Evolutionary conservation across 306 rosid species (phyloP).

Genomic region (Psophocarpus tetragonolobus): DNA sequence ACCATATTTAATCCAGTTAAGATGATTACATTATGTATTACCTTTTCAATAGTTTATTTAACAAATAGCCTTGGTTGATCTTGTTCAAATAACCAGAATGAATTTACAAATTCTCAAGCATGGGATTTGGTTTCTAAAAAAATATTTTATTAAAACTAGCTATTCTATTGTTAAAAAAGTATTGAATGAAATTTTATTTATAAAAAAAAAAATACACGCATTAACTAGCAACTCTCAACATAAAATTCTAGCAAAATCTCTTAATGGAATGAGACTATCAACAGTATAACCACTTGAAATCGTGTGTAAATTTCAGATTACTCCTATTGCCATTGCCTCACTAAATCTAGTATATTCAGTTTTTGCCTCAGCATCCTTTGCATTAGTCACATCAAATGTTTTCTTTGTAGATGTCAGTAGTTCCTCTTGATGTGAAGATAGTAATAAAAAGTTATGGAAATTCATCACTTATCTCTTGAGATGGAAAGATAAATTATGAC

Average conservation of each 20-base stretch:
- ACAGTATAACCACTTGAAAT: background rate
- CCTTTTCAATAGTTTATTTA: background rate
- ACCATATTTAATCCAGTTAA: background rate
- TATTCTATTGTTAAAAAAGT: background rate
- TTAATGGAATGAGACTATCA: background rate
- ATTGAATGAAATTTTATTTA: background rate
- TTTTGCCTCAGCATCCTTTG: background rate
- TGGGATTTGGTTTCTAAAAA: slow-evolving; percentile 23
- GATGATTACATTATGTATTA: background rate
- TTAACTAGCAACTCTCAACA: background rate
- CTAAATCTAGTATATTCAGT: background rate
- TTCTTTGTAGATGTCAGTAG: background rate
- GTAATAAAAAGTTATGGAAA: background rate
- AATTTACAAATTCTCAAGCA: slow-evolving; percentile 16
- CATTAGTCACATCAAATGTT: background rate
- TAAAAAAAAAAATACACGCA: background rate
- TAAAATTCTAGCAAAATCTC: background rate
- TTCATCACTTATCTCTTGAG: background rate
- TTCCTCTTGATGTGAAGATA: background rate
- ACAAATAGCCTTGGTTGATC: background rate
- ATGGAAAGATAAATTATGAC: background rate
- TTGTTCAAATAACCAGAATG: slow-evolving; percentile 30
- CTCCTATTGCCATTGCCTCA: slow-evolving; percentile 10
- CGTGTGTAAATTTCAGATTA: background rate
- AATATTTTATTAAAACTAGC: background rate